Evolutionary conservation across 2,329 filamentous ascomycete genomes (phyloP), one percentile per base, ranked within the genome.

Genomic region (Ophiosphaerella korrae): DNA sequence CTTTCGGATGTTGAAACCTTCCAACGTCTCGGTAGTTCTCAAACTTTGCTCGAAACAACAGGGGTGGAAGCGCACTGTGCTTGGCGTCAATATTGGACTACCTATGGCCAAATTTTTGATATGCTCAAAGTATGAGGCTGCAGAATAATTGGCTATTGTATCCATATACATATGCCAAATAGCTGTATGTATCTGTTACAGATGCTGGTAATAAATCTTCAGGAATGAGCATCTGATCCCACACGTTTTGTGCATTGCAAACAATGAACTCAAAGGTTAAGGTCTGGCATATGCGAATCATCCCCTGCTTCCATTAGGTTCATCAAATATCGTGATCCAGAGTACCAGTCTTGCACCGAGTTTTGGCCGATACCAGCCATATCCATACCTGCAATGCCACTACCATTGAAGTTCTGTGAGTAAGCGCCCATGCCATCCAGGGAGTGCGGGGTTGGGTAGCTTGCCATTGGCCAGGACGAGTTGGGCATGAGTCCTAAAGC

Each of bases 281-380:
- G 29, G 50, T 72, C 66, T 3, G 66, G 63, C 67, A 73, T 73
- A 24, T 66, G 63, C 42, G 66, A 50, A 55, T 88, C 85, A 50
- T 87, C 83, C 14, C 60, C 58, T 2, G 53, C 63, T 35, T 88
- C 86, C 64, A 88, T 68, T 49, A 88, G 63, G 0, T 83, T 84
- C 75, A 88, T 80, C 75, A 88, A 82, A 60, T 87, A 85, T 47
- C 81, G 78, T 52, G 84, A 88, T 1, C 85, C 84, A 3, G 82
- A 84, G 58, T 87, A 88, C 85, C 85, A 88, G 54, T 86, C 84
- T 2, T 82, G 82, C 52, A 88, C 70, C 39, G 61, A 46, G 29
- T 84, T 80, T 29, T 78, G 72, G 52, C 49, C 50, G 2, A 50
- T 39, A 6, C 49, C 57, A 8, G 50, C 24, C 12, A 46, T 33